Conservation (phyloP, 2,329 filamentous ascomycete genomes). For the Botrytis hyacinthi region DNA sequence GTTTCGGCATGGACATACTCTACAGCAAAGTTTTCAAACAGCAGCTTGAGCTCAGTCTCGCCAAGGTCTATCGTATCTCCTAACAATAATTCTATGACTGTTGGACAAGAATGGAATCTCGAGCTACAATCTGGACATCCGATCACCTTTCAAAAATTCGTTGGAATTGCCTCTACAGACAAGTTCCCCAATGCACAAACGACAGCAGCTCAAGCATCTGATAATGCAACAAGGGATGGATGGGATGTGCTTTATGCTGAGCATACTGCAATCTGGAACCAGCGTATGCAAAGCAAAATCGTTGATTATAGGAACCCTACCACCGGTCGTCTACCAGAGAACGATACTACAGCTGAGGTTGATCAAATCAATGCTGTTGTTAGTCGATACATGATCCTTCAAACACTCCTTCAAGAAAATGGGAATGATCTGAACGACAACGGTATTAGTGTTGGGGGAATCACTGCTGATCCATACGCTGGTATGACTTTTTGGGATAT, state of each 20-base stretch:
- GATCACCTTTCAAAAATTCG: conserved; percentile 57
- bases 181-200: conserved; percentile 56
- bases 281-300: conserved; percentile 41
- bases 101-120: conserved; percentile 55
- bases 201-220: conserved; percentile 41
- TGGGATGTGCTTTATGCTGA: conserved; percentile 20
- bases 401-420: conserved; percentile 46
- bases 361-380: conserved; percentile 49
- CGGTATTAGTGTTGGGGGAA: conserved; percentile 62
- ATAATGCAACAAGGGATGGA: conserved; percentile 34
- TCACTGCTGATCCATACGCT: conserved; percentile 63
- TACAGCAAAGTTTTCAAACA: conserved; percentile 40
- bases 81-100: conserved; percentile 56
- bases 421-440: conserved; percentile 51
- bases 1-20: conserved; percentile 58
- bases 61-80: conserved; percentile 28
- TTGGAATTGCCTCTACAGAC: conserved; percentile 62
- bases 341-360: conserved; percentile 14
- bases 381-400: conserved; percentile 49
- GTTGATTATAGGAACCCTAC: conserved; percentile 52
- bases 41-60: conserved; percentile 39
- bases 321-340: conserved; percentile 47
- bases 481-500: conserved; percentile 46
- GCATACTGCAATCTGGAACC: conserved; percentile 25
- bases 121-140: conserved; percentile 50